These are phyloP conservation scores for Pharnaceum exiguum DNA, from an alignment of 148 eudicot genomes.

Conservation along the genomic window DNA sequence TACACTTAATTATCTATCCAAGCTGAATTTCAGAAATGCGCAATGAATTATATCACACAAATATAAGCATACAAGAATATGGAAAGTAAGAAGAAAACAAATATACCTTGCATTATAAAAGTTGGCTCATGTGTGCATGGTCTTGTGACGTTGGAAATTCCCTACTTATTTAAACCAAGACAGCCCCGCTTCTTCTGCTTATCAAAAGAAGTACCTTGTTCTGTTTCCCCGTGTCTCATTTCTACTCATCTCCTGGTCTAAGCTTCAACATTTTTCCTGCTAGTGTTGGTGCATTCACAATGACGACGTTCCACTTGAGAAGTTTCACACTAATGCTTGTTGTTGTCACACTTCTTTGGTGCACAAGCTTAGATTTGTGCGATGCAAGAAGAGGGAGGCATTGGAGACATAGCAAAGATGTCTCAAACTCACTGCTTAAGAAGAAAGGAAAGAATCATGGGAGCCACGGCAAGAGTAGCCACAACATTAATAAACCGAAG, in stretches of 20 bases:
- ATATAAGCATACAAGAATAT: slow-evolving; percentile 1
- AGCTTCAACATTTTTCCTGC: neutral
- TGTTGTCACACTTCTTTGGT: slow-evolving; percentile 19
- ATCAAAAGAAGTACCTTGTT: slow-evolving; percentile 21
- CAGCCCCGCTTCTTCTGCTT: slow-evolving; percentile 21
- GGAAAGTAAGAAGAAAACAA: slow-evolving; percentile 22
- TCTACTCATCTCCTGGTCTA: neutral
- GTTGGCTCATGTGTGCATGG: slow-evolving; percentile 23
- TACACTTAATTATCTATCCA: slow-evolving; percentile 6
- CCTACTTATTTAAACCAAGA: slow-evolving; percentile 29
- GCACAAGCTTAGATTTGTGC: slow-evolving; percentile 18
- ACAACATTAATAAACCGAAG: slow-evolving; percentile 31
- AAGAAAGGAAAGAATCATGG: slow-evolving; percentile 25
- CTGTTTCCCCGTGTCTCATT: slow-evolving; percentile 16
- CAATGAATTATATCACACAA: neutral
- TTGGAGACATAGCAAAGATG: slow-evolving; percentile 19
- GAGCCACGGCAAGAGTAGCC: neutral
- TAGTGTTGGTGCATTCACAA: neutral
- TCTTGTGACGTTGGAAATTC: slow-evolving; percentile 19
- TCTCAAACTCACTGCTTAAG: slow-evolving; percentile 20
- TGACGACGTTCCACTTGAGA: slow-evolving; percentile 9
- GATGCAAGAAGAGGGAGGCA: slow-evolving; percentile 24
- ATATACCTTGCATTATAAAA: slow-evolving; percentile 20
- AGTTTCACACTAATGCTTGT: slow-evolving; percentile 21
- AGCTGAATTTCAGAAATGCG: neutral